phyloP scores from a whole-genome alignment of 768 basidiomycete species.

The Psilocybe subaeruginosa region DNA sequence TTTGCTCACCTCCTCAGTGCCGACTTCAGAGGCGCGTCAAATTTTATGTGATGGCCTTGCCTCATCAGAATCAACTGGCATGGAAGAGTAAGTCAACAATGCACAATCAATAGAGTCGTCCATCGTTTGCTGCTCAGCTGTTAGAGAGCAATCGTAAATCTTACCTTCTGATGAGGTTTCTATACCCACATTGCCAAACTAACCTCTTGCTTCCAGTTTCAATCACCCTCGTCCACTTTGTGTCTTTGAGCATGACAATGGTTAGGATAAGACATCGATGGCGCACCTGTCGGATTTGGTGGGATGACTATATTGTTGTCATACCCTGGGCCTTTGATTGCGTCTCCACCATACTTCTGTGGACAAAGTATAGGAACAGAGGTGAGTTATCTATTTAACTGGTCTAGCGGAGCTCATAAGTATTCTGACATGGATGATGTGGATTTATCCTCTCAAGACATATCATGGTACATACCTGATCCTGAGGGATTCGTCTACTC shows the following conservation, averaged over 20 bases:
- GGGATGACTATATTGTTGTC: slow-evolving; percentile 28
- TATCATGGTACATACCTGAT: slow-evolving; percentile 1
- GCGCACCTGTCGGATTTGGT: slow-evolving; percentile 22
- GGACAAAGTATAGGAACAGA: slow-evolving; percentile 11
- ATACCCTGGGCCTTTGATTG: slow-evolving; percentile 18
- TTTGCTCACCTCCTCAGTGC: no score
- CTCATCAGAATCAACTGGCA: slow-evolving; percentile 9
- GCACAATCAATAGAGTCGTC: neutral
- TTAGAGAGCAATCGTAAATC: no score
- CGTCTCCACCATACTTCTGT: slow-evolving; percentile 16
- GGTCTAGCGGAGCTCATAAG: no score
- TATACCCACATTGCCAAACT: no score
- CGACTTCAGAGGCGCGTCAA: neutral
- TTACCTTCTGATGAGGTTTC: no score
- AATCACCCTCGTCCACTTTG: slow-evolving; percentile 20
- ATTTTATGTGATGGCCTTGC: neutral
- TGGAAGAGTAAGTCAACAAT: slow-evolving; percentile 18
- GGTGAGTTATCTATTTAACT: slow-evolving; percentile 8
- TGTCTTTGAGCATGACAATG: slow-evolving; percentile 19
- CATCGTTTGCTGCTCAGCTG: no score
- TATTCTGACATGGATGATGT: neutral
- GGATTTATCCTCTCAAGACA: neutral
- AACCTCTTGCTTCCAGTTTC: slow-evolving; percentile 2
- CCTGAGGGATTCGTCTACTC: slow-evolving; percentile 7
- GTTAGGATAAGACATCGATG: slow-evolving; percentile 24